phyloP scores from a whole-genome alignment of 2,329 filamentous ascomycete species.

The Alternaria gansuensis region DNA sequence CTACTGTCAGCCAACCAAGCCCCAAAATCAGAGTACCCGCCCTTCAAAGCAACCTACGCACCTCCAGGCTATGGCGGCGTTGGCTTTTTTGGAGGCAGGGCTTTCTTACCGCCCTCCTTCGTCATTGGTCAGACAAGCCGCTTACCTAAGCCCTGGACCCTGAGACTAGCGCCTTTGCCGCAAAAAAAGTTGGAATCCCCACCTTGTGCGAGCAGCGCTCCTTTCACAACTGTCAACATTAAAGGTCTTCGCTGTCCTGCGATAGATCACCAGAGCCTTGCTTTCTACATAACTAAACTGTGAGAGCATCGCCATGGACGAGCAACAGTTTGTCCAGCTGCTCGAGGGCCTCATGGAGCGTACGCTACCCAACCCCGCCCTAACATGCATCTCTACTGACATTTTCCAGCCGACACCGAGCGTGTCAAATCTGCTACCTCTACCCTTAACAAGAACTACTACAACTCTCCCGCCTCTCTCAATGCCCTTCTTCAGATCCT shows the following conservation, averaged over 20 bases:
- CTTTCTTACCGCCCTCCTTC: constrained; percentile 5
- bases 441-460: constrained; percentile 92
- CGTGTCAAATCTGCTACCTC: constrained; percentile 86
- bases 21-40: not conserved
- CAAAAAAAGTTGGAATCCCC: constrained; percentile 30
- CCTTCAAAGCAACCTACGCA: not conserved
- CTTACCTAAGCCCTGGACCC: constrained; percentile 26
- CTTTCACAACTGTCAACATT: constrained; percentile 29
- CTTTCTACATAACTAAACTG: constrained; percentile 32
- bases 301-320: constrained; percentile 68
- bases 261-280: constrained; percentile 34
- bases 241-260: constrained; percentile 33
- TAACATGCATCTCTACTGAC: constrained; percentile 46
- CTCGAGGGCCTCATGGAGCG: constrained; percentile 87
- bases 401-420: constrained; percentile 72
- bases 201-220: constrained; percentile 30
- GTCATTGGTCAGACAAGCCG: constrained; percentile 20
- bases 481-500: constrained; percentile 88
- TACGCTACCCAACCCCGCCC: constrained; percentile 60
- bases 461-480: constrained; percentile 83
- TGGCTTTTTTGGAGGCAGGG: not conserved
- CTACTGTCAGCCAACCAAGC: not conserved
- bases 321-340: constrained; percentile 84
- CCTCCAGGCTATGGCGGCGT: constrained; percentile 1
- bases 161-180: constrained; percentile 13